Evolutionary conservation across 371 early-diverging fungal genomes (phyloP).

Genomic region (Mucor racemosus): DNA sequence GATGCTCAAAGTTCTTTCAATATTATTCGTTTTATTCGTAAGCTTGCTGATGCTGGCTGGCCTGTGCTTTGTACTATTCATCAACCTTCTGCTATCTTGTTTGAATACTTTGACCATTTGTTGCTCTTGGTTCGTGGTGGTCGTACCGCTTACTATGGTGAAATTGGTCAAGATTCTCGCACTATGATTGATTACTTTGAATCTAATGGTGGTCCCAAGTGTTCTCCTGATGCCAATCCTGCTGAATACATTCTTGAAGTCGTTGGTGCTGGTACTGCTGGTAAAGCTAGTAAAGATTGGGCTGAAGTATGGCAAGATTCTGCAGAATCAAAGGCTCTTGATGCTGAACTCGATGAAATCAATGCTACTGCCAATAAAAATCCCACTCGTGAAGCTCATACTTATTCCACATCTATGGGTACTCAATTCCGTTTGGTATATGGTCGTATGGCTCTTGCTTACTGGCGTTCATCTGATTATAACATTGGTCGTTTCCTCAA

Average conservation of each 20-base stretch:
- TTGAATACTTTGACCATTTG: constrained; percentile 65
- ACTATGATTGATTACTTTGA: constrained; percentile 63
- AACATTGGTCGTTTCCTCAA: constrained; percentile 58
- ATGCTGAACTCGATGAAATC: constrained; percentile 28
- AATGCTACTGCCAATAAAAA: constrained; percentile 5
- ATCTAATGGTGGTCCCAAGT: constrained; percentile 51
- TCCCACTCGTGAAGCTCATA: constrained; percentile 16
- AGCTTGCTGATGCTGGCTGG: constrained; percentile 64
- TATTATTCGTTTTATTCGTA: constrained; percentile 66
- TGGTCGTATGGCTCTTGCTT: constrained; percentile 53
- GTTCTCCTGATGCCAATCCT: constrained; percentile 54
- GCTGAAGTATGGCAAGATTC: constrained; percentile 53
- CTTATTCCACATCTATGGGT: constrained; percentile 31
- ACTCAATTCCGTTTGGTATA: constrained; percentile 50
- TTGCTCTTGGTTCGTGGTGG: constrained; percentile 75
- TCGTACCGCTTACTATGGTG: constrained; percentile 59
- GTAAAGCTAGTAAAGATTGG: constrained; percentile 53
- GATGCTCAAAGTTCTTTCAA: constrained; percentile 69
- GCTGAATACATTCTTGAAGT: constrained; percentile 45
- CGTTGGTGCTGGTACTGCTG: constrained; percentile 50
- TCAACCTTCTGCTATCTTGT: constrained; percentile 65
- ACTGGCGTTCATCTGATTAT: constrained; percentile 63
- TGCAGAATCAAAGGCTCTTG: constrained; percentile 22
- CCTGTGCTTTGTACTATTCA: constrained; percentile 65
- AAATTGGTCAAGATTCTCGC: constrained; percentile 53